Base-by-base conservation (phyloP, 1,284 basidiomycete species). In the Austropuccinia psidii region DNA sequence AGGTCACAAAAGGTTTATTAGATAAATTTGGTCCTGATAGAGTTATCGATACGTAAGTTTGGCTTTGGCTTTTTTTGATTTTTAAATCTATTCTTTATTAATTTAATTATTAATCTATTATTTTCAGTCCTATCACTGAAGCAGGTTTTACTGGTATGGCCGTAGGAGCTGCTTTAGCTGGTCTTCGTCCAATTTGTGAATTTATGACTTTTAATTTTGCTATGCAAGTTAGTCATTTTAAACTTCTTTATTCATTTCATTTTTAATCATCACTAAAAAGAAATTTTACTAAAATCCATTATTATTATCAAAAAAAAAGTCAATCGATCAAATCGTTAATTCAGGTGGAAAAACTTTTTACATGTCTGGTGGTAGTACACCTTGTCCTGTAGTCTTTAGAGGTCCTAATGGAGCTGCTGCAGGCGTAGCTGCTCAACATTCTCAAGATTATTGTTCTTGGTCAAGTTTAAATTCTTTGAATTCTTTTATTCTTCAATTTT, bases 341-440 rank as follows among this genome's bases (percentile, higher is more conserved):
- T 98, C 94, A n/a, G 96, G 90, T 75, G 96, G 91, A 78, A 99
- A 98, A 86, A 98, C 96, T 13, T 93, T 97, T 84, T 99, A 99
- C 87, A 99, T 99, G 96, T 98, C 94, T 55, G 96, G 94, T 76
- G 96, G 96, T 77, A 96, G 93, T 80, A 92, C 96, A 27, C 90
- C 92, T 15, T 98, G 95, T 85, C 93, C 96, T 35, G 90, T 99
- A 77, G 93, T 97, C 74, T 99, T 99, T 89, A 93, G 96, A 84
- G 96, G 96, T 75, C 96, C 96, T 76, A 99, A 99, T 83, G 96
- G 96, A 82, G 96, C 96, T 74, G 96, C 96, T 68, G 84, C 93
- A 74, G 96, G 96, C 86, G 96, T 99, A 72, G 96, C 80, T 64
- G 96, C 96, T 47, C 85, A 86, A 80, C 82, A 83, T 77, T 83